These are phyloP conservation scores for Urochloa ruziziensis DNA, from an alignment of 176 grass and related monocot species.

Conservation along the genomic window DNA sequence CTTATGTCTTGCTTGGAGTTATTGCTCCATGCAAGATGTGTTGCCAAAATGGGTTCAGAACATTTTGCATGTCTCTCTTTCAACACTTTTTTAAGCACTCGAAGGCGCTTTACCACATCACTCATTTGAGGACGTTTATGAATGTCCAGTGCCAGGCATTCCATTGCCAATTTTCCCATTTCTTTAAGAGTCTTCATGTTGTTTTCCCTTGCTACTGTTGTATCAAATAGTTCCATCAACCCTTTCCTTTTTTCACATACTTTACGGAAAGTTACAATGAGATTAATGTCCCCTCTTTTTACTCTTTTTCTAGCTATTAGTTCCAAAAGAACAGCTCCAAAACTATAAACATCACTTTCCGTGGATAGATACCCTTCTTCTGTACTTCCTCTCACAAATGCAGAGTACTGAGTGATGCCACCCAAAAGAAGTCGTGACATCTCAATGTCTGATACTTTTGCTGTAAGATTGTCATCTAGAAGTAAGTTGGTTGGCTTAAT, in stretches of 20 bases:
- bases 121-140: constrained; percentile 2
- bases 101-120: not conserved
- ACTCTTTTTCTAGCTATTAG: constrained; percentile 9
- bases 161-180: not conserved
- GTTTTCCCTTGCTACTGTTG: not conserved
- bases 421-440: constrained; percentile 9
- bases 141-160: not conserved
- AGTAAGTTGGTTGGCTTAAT: constrained; percentile 20
- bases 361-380: not conserved
- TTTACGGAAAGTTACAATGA: not conserved
- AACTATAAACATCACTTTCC: constrained; percentile 12
- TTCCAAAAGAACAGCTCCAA: constrained; percentile 19
- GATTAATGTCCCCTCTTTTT: not conserved
- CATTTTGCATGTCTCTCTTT: not conserved
- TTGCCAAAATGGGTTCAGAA: not conserved
- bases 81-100: not conserved
- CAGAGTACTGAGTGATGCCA: constrained; percentile 1
- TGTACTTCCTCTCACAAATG: not conserved
- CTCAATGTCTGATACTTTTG: constrained; percentile 25
- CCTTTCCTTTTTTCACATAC: not conserved
- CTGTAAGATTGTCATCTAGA: not conserved
- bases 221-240: not conserved
- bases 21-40: not conserved
- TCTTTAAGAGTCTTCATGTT: not conserved
- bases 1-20: not conserved